Base-by-base conservation (phyloP, 2,329 filamentous ascomycete genomes). In the Zymoseptoria ardabiliae region DNA sequence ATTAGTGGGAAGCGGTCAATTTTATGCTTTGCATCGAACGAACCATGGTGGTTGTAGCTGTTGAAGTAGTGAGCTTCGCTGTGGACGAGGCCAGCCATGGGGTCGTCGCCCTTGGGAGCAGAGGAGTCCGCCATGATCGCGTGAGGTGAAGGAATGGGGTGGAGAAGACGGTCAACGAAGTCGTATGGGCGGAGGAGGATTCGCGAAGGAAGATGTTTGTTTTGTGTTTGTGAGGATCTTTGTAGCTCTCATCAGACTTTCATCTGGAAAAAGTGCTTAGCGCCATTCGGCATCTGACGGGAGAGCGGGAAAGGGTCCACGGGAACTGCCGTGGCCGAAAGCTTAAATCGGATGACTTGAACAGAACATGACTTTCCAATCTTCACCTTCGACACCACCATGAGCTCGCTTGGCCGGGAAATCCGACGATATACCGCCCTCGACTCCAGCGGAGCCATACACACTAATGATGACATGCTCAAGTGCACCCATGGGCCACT, bases 41-140 rank as follows among this genome's bases (percentile, higher is more conserved):
- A 86, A 92, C 92, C 93, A 83, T 97, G 93, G 79, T 97, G 94
- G 76, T 97, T 96, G 77, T 97, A 97, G 77, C 92, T 96, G 80
- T 97, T 97, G 81, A 97, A 97, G 82, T 97, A 99, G 78, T 97
- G 94, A 77, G 95, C 91, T 82, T 99, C 94, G 65, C 92, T 94
- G 79, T 96, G 92, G 74, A 90, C 88, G 83, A 96, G 87, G 69
- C 79, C 65, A 35, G 87, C 85, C 76, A 89, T 82, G 54, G 63
- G 64, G 56, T 71, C 69, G 53, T 65, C 61, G 20, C 48, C 23
- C 62, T 58, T 61, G 58, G 53, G 11, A 49, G 54, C 50, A n/a
- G 50, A 50, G 21, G 56, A 8, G 51, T 53, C 30, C 51, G 51
- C 56, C 56, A 58, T 58, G 51, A 20, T 54, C 41, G 51, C 21